Percentiles rank a stretch among this genome's conserved stretches.
Evolutionary conservation across 2,329 filamentous ascomycete genomes (phyloP).

Genomic region (Talaromyces albobiverticillius): DNA sequence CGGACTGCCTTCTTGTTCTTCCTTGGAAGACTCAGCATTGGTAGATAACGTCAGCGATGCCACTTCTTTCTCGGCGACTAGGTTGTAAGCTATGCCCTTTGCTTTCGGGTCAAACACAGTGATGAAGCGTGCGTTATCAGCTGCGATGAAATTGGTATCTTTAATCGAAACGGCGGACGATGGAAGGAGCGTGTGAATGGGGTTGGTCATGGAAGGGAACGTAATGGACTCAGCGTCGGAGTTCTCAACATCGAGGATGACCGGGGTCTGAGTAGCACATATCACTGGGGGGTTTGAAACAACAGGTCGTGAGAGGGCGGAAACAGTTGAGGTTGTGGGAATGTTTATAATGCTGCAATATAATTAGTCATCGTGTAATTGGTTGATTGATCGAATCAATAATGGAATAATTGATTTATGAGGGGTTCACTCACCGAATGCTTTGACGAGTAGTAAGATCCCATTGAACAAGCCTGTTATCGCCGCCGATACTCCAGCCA

Average conservation of each 20-base stretch:
- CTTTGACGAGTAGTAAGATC: slow-evolving; percentile 44
- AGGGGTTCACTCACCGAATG: slow-evolving; percentile 36
- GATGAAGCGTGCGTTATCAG: slow-evolving; percentile 50
- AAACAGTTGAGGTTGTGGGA: slow-evolving; percentile 37
- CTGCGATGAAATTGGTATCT: slow-evolving; percentile 44
- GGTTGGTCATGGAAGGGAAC: slow-evolving; percentile 50
- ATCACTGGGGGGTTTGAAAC: slow-evolving; percentile 43
- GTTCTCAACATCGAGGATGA: slow-evolving; percentile 43
- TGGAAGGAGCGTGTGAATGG: slow-evolving; percentile 47
- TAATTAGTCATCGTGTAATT: slow-evolving; percentile 10
- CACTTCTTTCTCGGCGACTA: slow-evolving; percentile 50
- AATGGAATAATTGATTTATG: too few relatives aligned
- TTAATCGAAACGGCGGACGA: slow-evolving; percentile 35
- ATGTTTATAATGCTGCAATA: slow-evolving; percentile 40
- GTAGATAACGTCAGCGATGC: slow-evolving; percentile 34
- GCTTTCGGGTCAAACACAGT: slow-evolving; percentile 47
- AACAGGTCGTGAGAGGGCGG: slow-evolving; percentile 40
- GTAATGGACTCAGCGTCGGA: slow-evolving; percentile 36
- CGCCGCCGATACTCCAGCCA: slow-evolving; percentile 54
- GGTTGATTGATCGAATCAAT: neutral
- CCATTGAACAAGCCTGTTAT: slow-evolving; percentile 54
- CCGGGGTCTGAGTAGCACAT: slow-evolving; percentile 50
- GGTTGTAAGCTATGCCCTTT: slow-evolving; percentile 44
- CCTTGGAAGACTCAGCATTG: slow-evolving; percentile 16
- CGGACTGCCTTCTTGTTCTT: slow-evolving; percentile 14